Conservation (phyloP, 176 grass and related monocot species). For the Dactylis glomerata region DNA sequence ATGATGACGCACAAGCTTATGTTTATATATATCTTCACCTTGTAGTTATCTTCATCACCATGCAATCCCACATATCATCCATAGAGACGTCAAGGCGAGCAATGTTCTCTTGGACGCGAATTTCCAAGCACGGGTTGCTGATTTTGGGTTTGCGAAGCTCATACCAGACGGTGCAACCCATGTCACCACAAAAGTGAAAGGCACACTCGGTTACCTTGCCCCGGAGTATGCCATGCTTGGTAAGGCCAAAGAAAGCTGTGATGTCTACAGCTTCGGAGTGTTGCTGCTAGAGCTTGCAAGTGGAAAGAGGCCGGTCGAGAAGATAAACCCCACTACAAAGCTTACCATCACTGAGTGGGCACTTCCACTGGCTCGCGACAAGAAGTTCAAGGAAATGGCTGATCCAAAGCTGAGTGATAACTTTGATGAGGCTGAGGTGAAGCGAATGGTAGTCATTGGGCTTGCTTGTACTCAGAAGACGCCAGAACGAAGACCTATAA, state of each 20-base stretch:
- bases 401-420: constrained; percentile 61
- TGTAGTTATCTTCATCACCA: constrained; percentile 84
- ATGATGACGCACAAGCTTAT: background rate
- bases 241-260: constrained; percentile 80
- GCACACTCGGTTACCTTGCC: constrained; percentile 89
- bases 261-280: constrained; percentile 78
- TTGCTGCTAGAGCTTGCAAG: constrained; percentile 72
- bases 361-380: constrained; percentile 51
- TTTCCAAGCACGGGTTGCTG: constrained; percentile 67
- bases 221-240: constrained; percentile 95
- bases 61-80: constrained; percentile 69
- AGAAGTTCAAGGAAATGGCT: constrained; percentile 70
- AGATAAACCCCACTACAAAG: constrained; percentile 57
- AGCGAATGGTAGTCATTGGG: constrained; percentile 66
- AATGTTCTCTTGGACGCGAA: constrained; percentile 73
- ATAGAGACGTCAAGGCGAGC: constrained; percentile 83
- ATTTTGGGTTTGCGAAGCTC: constrained; percentile 92
- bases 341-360: constrained; percentile 61
- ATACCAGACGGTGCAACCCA: constrained; percentile 86
- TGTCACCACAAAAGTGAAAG: constrained; percentile 92
- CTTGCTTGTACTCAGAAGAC: constrained; percentile 59
- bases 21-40: background rate
- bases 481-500: constrained; percentile 66
- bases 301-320: constrained; percentile 79
- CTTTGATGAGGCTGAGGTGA: constrained; percentile 60